These are phyloP conservation scores for Tephrocybe sp. DNA, from an alignment of 768 basidiomycete genomes.

Conservation along the genomic window DNA sequence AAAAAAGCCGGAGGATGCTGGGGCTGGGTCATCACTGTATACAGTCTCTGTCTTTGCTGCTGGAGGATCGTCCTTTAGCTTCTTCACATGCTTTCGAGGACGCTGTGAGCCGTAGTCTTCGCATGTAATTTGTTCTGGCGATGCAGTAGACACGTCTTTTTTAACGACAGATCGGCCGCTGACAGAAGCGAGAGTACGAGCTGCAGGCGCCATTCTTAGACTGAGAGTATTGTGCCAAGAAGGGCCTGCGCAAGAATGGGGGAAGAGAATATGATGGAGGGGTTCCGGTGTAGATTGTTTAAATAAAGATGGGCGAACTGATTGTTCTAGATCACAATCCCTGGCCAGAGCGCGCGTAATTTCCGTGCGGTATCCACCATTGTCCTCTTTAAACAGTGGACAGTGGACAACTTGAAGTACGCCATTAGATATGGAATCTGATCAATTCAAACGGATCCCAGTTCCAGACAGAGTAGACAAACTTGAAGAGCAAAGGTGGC, in stretches of 20 bases:
- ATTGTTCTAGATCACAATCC: not conserved
- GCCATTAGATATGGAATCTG: too few species aligned
- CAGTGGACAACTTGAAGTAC: too few species aligned
- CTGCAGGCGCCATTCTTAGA: not conserved
- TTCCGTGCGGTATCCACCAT: not conserved
- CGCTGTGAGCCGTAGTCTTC: not conserved
- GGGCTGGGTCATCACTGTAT: constrained; percentile 23
- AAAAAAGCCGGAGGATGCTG: constrained; percentile 20
- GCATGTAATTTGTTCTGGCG: not conserved
- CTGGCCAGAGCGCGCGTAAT: constrained; percentile 3
- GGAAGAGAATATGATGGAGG: not conserved
- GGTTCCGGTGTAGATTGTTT: not conserved
- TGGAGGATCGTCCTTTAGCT: constrained; percentile 6
- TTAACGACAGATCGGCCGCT: constrained; percentile 5
- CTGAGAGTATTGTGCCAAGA: too few species aligned
- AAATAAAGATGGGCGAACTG: too few species aligned
- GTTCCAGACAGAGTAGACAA: too few species aligned
- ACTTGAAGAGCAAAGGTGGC: too few species aligned
- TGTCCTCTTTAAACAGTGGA: too few species aligned
- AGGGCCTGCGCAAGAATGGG: too few species aligned
- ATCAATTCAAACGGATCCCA: too few species aligned
- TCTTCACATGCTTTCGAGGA: constrained; percentile 9
- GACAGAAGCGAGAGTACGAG: constrained; percentile 11
- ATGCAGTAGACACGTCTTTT: not conserved
- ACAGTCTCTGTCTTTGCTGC: constrained; percentile 23